These are phyloP conservation scores for Austropuccinia psidii DNA, from an alignment of 1,284 basidiomycete genomes.

Conservation along the genomic window DNA sequence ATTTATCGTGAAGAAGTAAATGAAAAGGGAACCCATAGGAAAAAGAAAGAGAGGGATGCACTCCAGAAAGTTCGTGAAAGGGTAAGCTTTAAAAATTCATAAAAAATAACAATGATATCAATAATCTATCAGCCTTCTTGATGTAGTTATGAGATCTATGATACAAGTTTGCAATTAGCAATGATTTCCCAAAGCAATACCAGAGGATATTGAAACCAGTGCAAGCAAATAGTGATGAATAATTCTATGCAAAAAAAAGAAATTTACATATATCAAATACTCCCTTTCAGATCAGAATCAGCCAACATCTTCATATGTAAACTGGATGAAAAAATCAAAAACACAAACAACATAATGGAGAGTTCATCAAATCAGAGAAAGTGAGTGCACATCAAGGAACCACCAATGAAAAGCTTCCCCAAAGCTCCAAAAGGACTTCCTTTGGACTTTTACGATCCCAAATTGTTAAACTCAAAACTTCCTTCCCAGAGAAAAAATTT, in stretches of 20 bases:
- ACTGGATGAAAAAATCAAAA: neutral
- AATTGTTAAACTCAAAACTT: neutral
- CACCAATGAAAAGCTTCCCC: neutral
- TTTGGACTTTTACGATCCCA: conserved; percentile 11
- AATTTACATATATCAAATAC: neutral
- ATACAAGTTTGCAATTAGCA: neutral
- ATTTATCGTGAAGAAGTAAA: neutral
- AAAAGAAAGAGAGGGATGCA: too few species aligned
- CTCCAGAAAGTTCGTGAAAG: too few species aligned
- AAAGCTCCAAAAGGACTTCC: conserved; percentile 11
- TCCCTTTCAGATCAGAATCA: neutral
- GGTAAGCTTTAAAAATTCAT: too few species aligned
- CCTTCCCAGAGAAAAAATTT: neutral
- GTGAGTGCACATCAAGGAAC: neutral
- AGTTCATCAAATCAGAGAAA: too few species aligned
- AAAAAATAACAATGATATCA: too few species aligned
- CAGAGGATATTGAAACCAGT: neutral
- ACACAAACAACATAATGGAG: too few species aligned
- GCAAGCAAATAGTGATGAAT: conserved; percentile 6
- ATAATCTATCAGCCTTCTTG: too few species aligned
- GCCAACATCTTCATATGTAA: neutral
- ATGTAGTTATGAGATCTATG: neutral
- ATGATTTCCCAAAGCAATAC: neutral
- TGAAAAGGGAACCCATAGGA: too few species aligned
- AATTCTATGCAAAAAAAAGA: neutral